Conservation (phyloP, 306 rosid species). For the Medicago arabica region DNA sequence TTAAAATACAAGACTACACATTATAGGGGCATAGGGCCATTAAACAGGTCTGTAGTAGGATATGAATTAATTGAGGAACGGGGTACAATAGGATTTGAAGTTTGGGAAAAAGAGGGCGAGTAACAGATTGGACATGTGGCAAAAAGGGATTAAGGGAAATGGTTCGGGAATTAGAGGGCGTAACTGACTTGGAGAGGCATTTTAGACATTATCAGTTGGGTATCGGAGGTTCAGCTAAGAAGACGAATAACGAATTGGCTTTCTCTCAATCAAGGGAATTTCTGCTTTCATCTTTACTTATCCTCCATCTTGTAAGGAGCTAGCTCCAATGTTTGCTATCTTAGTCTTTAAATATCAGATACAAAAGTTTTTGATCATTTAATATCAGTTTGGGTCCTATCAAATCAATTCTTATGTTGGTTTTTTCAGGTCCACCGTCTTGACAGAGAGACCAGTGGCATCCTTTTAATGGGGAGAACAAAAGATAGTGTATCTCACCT, state of each 20-base stretch:
- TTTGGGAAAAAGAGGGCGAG: not conserved
- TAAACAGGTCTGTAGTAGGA: not conserved
- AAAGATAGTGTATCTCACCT: constrained; percentile 75
- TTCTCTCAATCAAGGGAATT: not conserved
- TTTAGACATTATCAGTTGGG: not conserved
- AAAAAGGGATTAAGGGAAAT: not conserved
- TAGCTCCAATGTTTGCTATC: not conserved
- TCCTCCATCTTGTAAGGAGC: not conserved
- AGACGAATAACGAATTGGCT: not conserved
- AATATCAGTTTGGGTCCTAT: not conserved
- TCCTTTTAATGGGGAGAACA: constrained; percentile 82
- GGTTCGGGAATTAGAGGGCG: not conserved
- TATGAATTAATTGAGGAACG: not conserved
- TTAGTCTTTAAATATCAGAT: not conserved
- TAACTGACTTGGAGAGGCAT: not conserved
- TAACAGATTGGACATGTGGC: not conserved
- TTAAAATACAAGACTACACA: not conserved
- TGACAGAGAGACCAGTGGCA: constrained; percentile 91
- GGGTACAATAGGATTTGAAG: not conserved
- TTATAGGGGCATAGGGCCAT: not conserved
- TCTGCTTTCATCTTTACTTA: not conserved
- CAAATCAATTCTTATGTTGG: not conserved
- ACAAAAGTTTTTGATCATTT: not conserved
- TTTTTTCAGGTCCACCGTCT: constrained; percentile 86
- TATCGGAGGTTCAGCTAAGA: not conserved